Base-by-base conservation (phyloP, 192 early-diverging fungal species). In the Podila verticillata region DNA sequence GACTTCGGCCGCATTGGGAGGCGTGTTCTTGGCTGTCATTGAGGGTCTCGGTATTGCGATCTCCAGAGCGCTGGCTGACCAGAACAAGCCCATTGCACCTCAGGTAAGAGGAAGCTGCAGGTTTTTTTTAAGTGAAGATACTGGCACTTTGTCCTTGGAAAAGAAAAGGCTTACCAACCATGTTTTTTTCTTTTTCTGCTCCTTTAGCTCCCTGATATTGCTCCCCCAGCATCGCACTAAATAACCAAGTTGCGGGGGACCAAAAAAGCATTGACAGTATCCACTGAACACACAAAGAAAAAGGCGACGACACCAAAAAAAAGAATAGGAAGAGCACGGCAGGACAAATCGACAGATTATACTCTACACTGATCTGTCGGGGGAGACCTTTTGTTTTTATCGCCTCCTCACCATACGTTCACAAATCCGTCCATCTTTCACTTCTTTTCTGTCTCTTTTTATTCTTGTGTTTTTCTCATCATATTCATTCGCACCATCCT, bases 11-110 rank as follows among this genome's bases (percentile, higher is more conserved):
- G 93, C 93, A 12, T 91, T 99, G 83, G 97, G 97, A 49, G 97
- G 96, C 66, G 87, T 93, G 44, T 89, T 98, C 59, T 84, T 99
- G 69, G 97, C 95, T 44, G 87, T 97, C 64, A 97, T 99, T 84
- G 98, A 99, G 82, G 98, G 98, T 73, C 91, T 96, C 7, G 93
- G 94, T 72, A 93, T 94, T 57, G 57, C 69, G 66, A 35, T 81
- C 64, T 58, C 69, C 44, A 59, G 57, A 24, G 47, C 61, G 36
- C 61, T 70, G 51, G 71, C 70, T 56, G 74, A 83, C 47, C 67
- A 72, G 31, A 68, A 66, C 74, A 65, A 63, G 47, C 74, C 83
- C 58, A 63, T 77, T 58, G 70, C 75, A 63, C 74, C 80, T 60
- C 78, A 84, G 73, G 77, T 73, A 81, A 73, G n/a, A n/a, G 58